Conservation (phyloP, 2,329 filamentous ascomycete species). For the Xylogone sp. region DNA sequence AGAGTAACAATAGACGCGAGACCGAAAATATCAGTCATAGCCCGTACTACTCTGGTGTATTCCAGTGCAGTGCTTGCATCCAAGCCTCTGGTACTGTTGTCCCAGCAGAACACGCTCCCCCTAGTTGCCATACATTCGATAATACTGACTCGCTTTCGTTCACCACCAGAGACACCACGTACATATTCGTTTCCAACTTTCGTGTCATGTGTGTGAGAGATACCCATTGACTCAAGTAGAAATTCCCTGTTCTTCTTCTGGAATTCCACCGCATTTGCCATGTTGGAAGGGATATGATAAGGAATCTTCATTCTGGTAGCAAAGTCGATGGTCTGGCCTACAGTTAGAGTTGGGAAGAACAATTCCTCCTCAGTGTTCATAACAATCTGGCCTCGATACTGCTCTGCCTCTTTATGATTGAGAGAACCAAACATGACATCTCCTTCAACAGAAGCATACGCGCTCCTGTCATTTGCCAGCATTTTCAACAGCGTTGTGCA, state of each 20-base stretch:
- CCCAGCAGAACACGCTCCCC: conserved; percentile 44
- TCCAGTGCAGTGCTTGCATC: conserved; percentile 72
- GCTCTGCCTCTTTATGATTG: conserved; percentile 34
- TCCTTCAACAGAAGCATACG: conserved; percentile 55
- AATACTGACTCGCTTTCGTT: conserved; percentile 58
- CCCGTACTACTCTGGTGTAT: conserved; percentile 65
- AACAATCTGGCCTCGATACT: conserved; percentile 53
- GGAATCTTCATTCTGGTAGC: conserved; percentile 55
- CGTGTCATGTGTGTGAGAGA: conserved; percentile 51
- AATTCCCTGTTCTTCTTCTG: conserved; percentile 30
- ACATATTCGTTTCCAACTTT: conserved; percentile 56
- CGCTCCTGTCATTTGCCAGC: conserved; percentile 59
- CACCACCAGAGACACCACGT: conserved; percentile 58
- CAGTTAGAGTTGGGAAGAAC: conserved; percentile 47
- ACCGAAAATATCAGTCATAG: conserved; percentile 61
- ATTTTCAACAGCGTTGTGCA: conserved; percentile 71
- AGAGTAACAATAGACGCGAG: conserved; percentile 64
- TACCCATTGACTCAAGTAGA: conserved; percentile 32
- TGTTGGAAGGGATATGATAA: conserved; percentile 37
- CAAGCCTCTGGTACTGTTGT: conserved; percentile 57
- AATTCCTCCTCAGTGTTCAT: conserved; percentile 51
- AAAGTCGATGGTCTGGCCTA: conserved; percentile 49
- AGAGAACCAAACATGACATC: conserved; percentile 54
- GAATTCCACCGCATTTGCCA: conserved; percentile 39
- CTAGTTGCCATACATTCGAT: conserved; percentile 39